A percentile compares a stretch with the other conserved stretches of the same genome.
Evolutionary conservation across 1,284 basidiomycete genomes (phyloP).

Genomic region (Pascua guehoae): DNA sequence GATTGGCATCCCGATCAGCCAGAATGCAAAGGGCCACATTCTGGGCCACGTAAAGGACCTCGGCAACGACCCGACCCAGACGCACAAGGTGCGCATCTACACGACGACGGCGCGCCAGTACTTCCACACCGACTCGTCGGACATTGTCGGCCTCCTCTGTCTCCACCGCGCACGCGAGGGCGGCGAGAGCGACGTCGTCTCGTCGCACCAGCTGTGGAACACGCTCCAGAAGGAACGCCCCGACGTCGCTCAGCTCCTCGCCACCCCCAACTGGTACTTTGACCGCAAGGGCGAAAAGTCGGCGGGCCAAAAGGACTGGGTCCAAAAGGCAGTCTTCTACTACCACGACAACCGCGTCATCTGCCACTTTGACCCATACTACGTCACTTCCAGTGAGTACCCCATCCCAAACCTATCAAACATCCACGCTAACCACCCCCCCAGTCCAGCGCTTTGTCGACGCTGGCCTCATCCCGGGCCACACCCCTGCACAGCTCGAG

Average conservation of each 20-base stretch:
- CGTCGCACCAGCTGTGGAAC: constrained; percentile 51
- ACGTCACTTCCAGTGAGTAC: constrained; percentile 27
- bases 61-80: constrained; percentile 51
- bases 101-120: constrained; percentile 49
- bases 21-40: constrained; percentile 50
- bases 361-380: constrained; percentile 42
- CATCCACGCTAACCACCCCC: neutral
- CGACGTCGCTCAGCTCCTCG: constrained; percentile 48
- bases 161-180: constrained; percentile 53
- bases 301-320: constrained; percentile 35
- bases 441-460: constrained; percentile 26
- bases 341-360: constrained; percentile 24
- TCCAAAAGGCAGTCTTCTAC: constrained; percentile 31
- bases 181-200: constrained; percentile 51
- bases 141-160: constrained; percentile 51
- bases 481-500: constrained; percentile 41
- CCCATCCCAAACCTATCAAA: too few species aligned
- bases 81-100: constrained; percentile 52
- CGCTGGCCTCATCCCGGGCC: constrained; percentile 46
- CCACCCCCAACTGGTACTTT: constrained; percentile 44
- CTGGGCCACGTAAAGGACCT: constrained; percentile 51
- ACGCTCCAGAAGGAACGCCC: constrained; percentile 49
- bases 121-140: constrained; percentile 46
- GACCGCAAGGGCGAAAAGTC: constrained; percentile 49
- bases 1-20: constrained; percentile 43